phyloP scores from a whole-genome alignment of 2,329 filamentous ascomycete species.

The Xylariaceae sp. region DNA sequence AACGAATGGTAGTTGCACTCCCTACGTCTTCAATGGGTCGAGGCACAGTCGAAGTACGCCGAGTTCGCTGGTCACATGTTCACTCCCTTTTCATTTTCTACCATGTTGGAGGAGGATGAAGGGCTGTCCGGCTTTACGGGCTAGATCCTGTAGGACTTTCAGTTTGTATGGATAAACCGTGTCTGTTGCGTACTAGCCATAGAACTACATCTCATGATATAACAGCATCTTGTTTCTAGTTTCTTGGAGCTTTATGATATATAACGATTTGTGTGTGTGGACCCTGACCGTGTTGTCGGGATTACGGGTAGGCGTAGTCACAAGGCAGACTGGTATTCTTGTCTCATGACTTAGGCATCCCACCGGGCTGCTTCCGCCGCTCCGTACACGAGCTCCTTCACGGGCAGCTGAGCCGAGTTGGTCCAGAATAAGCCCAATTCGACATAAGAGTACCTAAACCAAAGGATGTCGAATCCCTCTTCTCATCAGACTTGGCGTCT shows the following conservation, averaged over 20 bases:
- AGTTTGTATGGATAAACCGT: slow-evolving; percentile 21
- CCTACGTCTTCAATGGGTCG: slow-evolving; percentile 75
- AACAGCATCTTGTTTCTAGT: not conserved
- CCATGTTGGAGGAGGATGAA: slow-evolving; percentile 65
- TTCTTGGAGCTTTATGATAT: not conserved
- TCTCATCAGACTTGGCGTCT: not conserved
- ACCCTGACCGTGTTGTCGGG: too few species aligned
- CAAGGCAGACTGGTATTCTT: not conserved
- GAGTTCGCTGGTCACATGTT: slow-evolving; percentile 73
- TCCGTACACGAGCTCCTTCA: not conserved
- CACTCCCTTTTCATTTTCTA: slow-evolving; percentile 70
- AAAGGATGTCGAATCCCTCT: not conserved
- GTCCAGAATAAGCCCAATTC: not conserved
- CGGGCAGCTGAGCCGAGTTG: not conserved
- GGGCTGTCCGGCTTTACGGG: slow-evolving; percentile 35
- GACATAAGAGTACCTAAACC: too few species aligned
- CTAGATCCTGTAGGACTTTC: slow-evolving; percentile 19
- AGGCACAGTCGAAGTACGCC: slow-evolving; percentile 83
- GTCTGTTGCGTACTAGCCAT: slow-evolving; percentile 17
- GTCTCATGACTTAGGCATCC: not conserved
- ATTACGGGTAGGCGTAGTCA: not conserved
- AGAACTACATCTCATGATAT: slow-evolving; percentile 14
- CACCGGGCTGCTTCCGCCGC: not conserved
- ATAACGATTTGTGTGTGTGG: not conserved
- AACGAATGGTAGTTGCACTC: slow-evolving; percentile 52